Evolutionary conservation across 2,329 filamentous ascomycete genomes (phyloP), one percentile per base, ranked within the genome.

Genomic region (Achaetomium macrosporum): DNA sequence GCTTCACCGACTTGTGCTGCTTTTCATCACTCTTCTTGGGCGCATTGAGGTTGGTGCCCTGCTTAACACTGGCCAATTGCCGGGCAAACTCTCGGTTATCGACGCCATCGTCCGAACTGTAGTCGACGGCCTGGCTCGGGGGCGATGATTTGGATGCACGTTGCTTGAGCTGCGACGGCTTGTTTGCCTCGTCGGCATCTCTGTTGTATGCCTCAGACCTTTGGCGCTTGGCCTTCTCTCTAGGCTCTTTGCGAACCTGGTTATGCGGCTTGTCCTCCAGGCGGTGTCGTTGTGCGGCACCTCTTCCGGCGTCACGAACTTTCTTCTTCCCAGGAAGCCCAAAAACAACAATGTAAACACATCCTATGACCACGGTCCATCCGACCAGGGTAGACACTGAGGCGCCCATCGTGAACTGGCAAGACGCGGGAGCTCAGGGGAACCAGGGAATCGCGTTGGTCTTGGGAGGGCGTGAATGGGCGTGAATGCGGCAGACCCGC

Each of bases 1-100:
- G 83, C 76, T 90, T 88, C 55, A 87, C 77, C 25, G 83, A 84
- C 71, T 84, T 85, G 59, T 81, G 76, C 55, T 82, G 78, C 69
- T 84, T 85, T 70, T 84, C 84, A 13, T 77, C 74, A 54, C 76
- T 71, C 59, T 77, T 66, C 66, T 78, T 76, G 62, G 71, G 44
- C n/a, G 56, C 68, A 55, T 69, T 73, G 61, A 81, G 78, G 64
- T 81, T 80, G 57, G 79, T 81, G 54, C 88, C 88, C 59, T 87
- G 76, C 72, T 89, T 86, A 47, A 85, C 78, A 62, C 79, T 85
- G 53, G 82, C 74, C 60, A 93, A 76, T 66, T 88, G 85, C 63
- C 80, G 80, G 31, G 89, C 89, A 68, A 93, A 92, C 60, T 90
- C 87, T 63, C 79, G 80, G 66, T 87, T 86, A 65, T 85, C 83